These are phyloP conservation scores for Solanum pimpinellifolium DNA, from an alignment of 257 asterid genomes.

Conservation along the genomic window DNA sequence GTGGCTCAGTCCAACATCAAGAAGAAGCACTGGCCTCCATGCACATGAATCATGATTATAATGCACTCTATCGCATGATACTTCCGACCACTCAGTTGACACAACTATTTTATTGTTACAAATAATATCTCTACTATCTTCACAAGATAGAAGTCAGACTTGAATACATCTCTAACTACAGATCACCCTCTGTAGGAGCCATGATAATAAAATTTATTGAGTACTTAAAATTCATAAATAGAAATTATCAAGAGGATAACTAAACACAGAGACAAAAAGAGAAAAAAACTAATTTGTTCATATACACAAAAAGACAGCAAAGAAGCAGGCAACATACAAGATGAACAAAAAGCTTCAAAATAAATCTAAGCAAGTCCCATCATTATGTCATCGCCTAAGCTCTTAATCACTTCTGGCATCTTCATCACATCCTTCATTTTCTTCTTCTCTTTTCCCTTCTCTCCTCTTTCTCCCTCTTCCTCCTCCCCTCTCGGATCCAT, in stretches of 20 bases:
- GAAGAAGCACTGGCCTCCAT: too few relatives aligned
- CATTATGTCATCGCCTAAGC: constrained; percentile 24
- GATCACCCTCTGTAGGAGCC: too few relatives aligned
- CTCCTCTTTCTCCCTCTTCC: background rate
- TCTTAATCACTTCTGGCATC: constrained; percentile 14
- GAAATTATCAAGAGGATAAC: background rate
- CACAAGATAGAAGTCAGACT: too few relatives aligned
- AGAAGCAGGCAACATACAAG: background rate
- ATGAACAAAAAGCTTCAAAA: background rate
- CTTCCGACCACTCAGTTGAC: too few relatives aligned
- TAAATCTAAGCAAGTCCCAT: constrained; percentile 15
- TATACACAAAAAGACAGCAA: background rate
- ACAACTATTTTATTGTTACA: too few relatives aligned
- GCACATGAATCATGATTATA: too few relatives aligned
- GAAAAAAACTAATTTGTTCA: background rate
- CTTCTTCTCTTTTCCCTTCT: background rate
- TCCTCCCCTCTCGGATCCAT: background rate
- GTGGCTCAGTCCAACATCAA: too few relatives aligned
- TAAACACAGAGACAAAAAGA: background rate
- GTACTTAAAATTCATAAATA: too few relatives aligned
- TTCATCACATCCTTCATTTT: background rate
- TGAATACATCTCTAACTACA: too few relatives aligned
- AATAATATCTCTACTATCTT: too few relatives aligned
- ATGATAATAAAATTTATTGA: too few relatives aligned
- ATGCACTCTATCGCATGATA: too few relatives aligned